phyloP scores from a whole-genome alignment of 2,329 filamentous ascomycete species.

The Huntiella decipiens region DNA sequence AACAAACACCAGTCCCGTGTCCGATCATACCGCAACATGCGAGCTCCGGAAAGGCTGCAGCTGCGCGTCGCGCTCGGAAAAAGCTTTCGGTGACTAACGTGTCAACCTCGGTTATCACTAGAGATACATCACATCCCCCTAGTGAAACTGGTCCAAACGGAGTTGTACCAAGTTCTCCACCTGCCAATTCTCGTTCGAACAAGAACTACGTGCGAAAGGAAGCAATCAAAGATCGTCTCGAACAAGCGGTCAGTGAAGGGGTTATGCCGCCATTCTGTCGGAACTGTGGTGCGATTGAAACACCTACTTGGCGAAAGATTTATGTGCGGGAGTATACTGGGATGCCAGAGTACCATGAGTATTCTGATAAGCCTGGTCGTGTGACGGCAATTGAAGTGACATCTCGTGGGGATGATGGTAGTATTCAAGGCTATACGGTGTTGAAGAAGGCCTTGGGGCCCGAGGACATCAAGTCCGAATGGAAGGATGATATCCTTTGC shows the following conservation, averaged over 20 bases:
- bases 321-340: conserved; percentile 62
- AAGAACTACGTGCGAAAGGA: conserved; percentile 47
- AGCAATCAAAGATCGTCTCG: conserved; percentile 38
- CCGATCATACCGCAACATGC: too few relatives aligned
- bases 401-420: conserved; percentile 41
- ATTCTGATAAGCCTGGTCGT: conserved; percentile 51
- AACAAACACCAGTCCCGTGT: background rate
- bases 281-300: conserved; percentile 90
- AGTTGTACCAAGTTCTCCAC: conserved; percentile 20
- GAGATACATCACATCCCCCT: conserved; percentile 23
- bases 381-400: conserved; percentile 57
- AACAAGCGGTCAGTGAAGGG: conserved; percentile 52
- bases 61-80: background rate
- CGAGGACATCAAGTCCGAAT: conserved; percentile 45
- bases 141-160: conserved; percentile 22
- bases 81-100: background rate
- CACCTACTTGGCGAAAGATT: conserved; percentile 87
- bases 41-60: background rate
- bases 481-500: conserved; percentile 60
- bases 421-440: conserved; percentile 48
- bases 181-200: conserved; percentile 27
- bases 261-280: conserved; percentile 75
- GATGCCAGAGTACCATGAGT: conserved; percentile 48
- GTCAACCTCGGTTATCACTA: conserved; percentile 16
- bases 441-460: conserved; percentile 54